Conservation (phyloP, 331 rosid species). For the Spiraea crenata region DNA sequence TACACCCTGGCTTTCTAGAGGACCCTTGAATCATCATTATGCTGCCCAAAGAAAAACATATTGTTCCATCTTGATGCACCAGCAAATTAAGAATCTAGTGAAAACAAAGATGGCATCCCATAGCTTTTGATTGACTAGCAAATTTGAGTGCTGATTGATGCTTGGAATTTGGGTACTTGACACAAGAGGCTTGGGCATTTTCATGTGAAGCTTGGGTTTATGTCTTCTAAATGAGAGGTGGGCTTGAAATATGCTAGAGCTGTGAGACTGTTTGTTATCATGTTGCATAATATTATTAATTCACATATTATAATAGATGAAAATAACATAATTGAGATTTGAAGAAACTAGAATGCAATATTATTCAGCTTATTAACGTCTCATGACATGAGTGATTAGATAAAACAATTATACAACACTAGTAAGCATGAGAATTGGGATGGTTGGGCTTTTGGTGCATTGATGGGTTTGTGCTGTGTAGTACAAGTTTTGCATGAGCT, state of each 20-base stretch:
- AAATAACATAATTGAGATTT: too few relatives aligned
- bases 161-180: not conserved
- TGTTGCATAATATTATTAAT: too few relatives aligned
- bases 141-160: not conserved
- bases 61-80: not conserved
- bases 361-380: too few relatives aligned
- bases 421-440: not conserved
- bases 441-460: too few relatives aligned
- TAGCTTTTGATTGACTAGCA: not conserved
- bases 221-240: not conserved
- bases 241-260: not conserved
- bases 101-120: not conserved
- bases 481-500: too few relatives aligned
- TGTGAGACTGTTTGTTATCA: too few relatives aligned
- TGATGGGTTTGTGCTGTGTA: too few relatives aligned
- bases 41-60: not conserved
- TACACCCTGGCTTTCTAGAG: not conserved
- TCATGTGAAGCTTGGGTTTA: not conserved
- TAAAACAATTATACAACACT: not conserved
- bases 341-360: too few relatives aligned
- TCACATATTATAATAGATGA: too few relatives aligned
- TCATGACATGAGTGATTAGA: too few relatives aligned
- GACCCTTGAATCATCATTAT: not conserved
- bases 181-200: not conserved
- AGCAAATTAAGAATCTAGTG: not conserved